Percentiles rank a stretch among this genome's conserved stretches.
phyloP scores from a whole-genome alignment of 441 rosid species.

The Lepidium campestre region DNA sequence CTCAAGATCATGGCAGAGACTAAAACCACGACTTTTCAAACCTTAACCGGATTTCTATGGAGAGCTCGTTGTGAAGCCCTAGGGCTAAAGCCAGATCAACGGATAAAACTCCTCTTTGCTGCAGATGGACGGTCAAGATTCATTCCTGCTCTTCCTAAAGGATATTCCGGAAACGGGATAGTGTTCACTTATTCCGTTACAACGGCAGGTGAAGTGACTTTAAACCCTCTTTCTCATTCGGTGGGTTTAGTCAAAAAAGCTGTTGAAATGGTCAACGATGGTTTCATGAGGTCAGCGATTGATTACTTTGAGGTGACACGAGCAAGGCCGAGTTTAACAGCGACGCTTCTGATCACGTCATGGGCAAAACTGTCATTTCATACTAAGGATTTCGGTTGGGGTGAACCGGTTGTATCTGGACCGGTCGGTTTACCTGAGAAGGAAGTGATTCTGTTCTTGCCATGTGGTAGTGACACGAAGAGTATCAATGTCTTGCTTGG shows the following conservation, averaged over 20 bases:
- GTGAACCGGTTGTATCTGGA: slow-evolving; percentile 63
- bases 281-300: slow-evolving; percentile 80
- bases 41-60: slow-evolving; percentile 74
- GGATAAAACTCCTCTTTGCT: slow-evolving; percentile 71
- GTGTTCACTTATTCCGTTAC: slow-evolving; percentile 56
- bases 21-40: slow-evolving; percentile 65
- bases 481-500: slow-evolving; percentile 71
- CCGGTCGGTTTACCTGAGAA: slow-evolving; percentile 85
- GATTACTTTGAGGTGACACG: slow-evolving; percentile 78
- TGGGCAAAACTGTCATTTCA: slow-evolving; percentile 80
- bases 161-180: slow-evolving; percentile 70
- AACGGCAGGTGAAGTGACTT: slow-evolving; percentile 56
- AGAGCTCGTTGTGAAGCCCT: slow-evolving; percentile 61
- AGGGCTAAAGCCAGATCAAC: slow-evolving; percentile 51
- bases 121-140: slow-evolving; percentile 73
- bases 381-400: slow-evolving; percentile 84
- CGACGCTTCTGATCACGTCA: slow-evolving; percentile 66
- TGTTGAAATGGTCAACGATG: slow-evolving; percentile 50
- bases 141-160: slow-evolving; percentile 55
- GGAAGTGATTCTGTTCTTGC: slow-evolving; percentile 69
- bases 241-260: slow-evolving; percentile 60
- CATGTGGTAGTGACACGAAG: slow-evolving; percentile 52
- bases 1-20: slow-evolving; percentile 53
- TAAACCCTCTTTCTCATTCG: slow-evolving; percentile 43
- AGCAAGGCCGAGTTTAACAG: slow-evolving; percentile 67